Evolutionary conservation across 2,329 filamentous ascomycete genomes (phyloP).

Genomic region (Emmonsiellopsis sp.): DNA sequence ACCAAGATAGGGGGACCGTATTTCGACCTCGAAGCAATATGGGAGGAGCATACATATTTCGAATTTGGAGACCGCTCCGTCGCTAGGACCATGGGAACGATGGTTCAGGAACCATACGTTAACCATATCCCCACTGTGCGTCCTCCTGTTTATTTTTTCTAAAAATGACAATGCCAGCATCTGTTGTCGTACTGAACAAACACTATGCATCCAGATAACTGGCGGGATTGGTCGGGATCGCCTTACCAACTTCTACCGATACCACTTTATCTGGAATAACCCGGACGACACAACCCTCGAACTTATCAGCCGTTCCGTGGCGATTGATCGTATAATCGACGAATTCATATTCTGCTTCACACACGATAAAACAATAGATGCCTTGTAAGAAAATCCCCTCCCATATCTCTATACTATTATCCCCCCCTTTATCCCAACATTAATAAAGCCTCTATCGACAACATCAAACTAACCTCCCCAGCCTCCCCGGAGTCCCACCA

Average conservation of each 20-base stretch:
- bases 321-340: slow-evolving; percentile 50
- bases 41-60: slow-evolving; percentile 66
- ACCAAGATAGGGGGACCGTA: slow-evolving; percentile 51
- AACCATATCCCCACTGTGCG: slow-evolving; percentile 38
- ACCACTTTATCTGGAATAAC: slow-evolving; percentile 69
- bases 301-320: slow-evolving; percentile 48
- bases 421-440: not conserved
- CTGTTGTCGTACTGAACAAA: not conserved
- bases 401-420: not conserved
- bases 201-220: slow-evolving; percentile 35
- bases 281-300: slow-evolving; percentile 57
- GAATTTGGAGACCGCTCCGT: slow-evolving; percentile 63
- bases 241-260: slow-evolving; percentile 58
- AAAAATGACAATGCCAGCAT: not conserved
- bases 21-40: slow-evolving; percentile 67
- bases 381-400: slow-evolving; percentile 41
- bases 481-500: slow-evolving; percentile 46
- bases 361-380: slow-evolving; percentile 46
- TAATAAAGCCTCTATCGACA: not conserved
- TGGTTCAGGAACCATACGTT: slow-evolving; percentile 19
- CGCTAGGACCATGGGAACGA: slow-evolving; percentile 35
- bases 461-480: slow-evolving; percentile 14
- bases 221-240: slow-evolving; percentile 58
- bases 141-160: not conserved
- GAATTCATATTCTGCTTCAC: slow-evolving; percentile 49